Conservation (phyloP, 345 rosid species). For the Viola odorata region DNA sequence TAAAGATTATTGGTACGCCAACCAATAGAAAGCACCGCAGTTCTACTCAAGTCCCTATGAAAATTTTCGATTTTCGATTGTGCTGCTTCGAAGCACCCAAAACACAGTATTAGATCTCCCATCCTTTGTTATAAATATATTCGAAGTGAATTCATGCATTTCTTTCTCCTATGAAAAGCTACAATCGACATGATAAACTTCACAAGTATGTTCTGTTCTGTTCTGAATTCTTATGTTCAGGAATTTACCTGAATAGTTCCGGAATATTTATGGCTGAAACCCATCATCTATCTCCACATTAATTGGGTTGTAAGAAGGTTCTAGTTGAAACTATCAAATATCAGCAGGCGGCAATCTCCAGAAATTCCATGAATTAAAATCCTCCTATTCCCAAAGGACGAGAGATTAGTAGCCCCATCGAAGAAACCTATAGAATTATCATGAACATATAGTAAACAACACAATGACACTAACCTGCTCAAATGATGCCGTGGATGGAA, state of each 20-base stretch:
- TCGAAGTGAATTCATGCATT: background rate
- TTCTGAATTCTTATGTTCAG: background rate
- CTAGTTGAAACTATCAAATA: constrained; percentile 26
- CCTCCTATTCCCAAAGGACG: constrained; percentile 51
- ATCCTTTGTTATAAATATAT: too few species aligned
- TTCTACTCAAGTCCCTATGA: too few species aligned
- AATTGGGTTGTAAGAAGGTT: background rate
- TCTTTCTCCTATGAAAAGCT: background rate
- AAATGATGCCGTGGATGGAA: constrained; percentile 51
- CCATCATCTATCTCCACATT: background rate
- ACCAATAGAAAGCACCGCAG: too few species aligned
- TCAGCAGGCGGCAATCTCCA: constrained; percentile 77
- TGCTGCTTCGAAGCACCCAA: too few species aligned
- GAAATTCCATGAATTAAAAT: constrained; percentile 82
- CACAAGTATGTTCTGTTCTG: background rate
- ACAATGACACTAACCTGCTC: constrained; percentile 52
- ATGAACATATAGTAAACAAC: background rate
- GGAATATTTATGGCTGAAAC: background rate
- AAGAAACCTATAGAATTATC: background rate
- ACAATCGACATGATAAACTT: background rate
- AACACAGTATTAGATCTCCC: too few species aligned
- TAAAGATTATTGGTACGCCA: too few species aligned
- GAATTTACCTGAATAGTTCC: constrained; percentile 5
- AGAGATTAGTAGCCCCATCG: constrained; percentile 3
- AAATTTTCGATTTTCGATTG: too few species aligned